phyloP scores from a whole-genome alignment of 2,329 filamentous ascomycete species.

The Xylaria hypoxylon region DNA sequence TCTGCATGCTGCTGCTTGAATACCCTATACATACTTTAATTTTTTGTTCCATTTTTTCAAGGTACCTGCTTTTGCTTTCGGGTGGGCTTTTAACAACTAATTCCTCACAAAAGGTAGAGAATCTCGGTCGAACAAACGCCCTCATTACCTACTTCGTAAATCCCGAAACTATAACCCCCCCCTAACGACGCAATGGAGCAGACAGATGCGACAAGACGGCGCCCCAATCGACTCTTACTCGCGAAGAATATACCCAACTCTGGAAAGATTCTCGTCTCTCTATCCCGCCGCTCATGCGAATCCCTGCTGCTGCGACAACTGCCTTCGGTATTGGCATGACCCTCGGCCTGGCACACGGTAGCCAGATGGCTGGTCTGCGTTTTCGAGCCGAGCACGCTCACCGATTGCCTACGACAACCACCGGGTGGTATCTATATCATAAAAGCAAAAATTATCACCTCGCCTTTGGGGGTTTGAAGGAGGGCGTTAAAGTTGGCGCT shows the following conservation, averaged over 20 bases:
- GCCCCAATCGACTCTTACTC: conserved; percentile 40
- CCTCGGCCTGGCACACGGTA: conserved; percentile 78
- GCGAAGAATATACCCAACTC: conserved; percentile 51
- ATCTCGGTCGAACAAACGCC: background rate
- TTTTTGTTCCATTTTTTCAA: background rate
- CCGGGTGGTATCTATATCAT: conserved; percentile 98
- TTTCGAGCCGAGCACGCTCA: conserved; percentile 98
- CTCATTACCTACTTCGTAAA: background rate
- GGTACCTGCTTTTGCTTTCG: background rate
- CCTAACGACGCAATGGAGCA: conserved; percentile 37
- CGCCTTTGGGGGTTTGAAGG: conserved; percentile 79
- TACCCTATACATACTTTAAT: background rate
- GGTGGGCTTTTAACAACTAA: background rate
- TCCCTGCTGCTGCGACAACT: conserved; percentile 71
- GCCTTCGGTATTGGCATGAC: conserved; percentile 76
- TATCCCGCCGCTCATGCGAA: conserved; percentile 72
- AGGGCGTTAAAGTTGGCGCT: conserved; percentile 80
- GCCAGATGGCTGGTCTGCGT: conserved; percentile 78
- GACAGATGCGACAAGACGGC: conserved; percentile 24
- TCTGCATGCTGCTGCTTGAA: conserved; percentile 6
- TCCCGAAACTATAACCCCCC: background rate
- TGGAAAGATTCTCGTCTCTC: conserved; percentile 64
- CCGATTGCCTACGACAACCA: conserved; percentile 82
- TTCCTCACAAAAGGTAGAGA: background rate
- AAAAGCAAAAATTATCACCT: conserved; percentile 96